Evolutionary conservation across 331 rosid genomes (phyloP), one percentile per base, ranked within the genome.

Genomic region (Quercus lobata): DNA sequence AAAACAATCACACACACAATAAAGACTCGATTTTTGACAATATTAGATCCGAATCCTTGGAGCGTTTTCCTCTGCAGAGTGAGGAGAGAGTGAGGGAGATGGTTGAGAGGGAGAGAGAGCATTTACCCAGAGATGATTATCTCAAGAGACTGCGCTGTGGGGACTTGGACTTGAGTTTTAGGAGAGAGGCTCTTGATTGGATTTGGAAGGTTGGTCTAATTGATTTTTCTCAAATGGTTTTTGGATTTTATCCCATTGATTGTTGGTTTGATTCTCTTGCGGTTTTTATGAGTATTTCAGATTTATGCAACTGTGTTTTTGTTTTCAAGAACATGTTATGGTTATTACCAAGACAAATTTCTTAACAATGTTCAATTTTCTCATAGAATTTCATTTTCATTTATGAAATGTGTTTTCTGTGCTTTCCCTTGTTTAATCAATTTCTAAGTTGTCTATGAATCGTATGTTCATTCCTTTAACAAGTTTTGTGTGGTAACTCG

Each of bases 131-230:
- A 32, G 78, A 52, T 61, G 96, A 90, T 90, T 94, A 92, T 79
- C 83, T 92, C 37, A 76, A 76, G 69, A 88, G 90, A 78, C 79
- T 94, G 73, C 90, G 87, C 68, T 72, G 82, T 74, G 91, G 94
- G 82, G 93, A 87, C 74, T 86, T 96, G 78, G 91, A 90, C 74
- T 83, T 87, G 85, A 87, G 78, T 81, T 78, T 84, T 58, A 87
- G 98, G 69, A 84, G 52, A 25, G 87, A 89, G 46, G 94, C 98
- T 79, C 52, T 92, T 79, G 93, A 92, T 86, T 92, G 96, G 97
- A 92, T 92, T 90, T 83, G 57, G 76, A 90, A 90, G 98, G 98
- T 94, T 87, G 71, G 87, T 85, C 58, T 78, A 0, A 53, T 29
- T 41, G n/a, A 41, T 84, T 77, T 70, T 71, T 71, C 69, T 27